Base-by-base conservation (phyloP, 1,139 yeast species). In the Zygosaccharomyces sapae region DNA sequence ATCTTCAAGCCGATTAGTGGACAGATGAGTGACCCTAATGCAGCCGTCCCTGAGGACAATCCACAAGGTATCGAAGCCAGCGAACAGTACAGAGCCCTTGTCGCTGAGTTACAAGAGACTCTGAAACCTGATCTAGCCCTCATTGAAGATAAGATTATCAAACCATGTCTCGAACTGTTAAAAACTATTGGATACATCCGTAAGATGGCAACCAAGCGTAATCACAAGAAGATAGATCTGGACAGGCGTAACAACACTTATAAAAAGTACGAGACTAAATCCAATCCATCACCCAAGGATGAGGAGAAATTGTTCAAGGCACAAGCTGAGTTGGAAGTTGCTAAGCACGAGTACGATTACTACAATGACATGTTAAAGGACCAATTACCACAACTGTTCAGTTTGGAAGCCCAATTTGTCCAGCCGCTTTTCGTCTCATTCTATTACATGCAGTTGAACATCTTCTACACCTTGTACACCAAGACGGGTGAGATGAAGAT, bases 381-480 rank as follows among this genome's bases (percentile, higher is more conserved):
- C 34, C 97, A 92, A 66, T 74, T 92, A 54, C 98, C 98, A 16
- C 72, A 84, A 43, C 73, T 92, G 65, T 92, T 92, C 69, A 81
- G 79, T 59, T 75, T 92, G 70, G 97, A 92, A 70, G 86, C 89
- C 8, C 95, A 89, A 59, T 88, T 92, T 66, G 90, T 92, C 65
- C 83, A 81, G 62, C 98, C 98, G 8, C 73, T 92, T 61, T 94
- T 92, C 71, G 95, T 90, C 58, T 83, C 94, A 50, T 83, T 92
- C 68, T 92, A 92, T 72, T 92, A 83, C 75, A 92, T 94, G 97
- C 98, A 92, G 72, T 78, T 92, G 72, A 92, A 92, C 73, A 88
- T 92, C 51, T 92, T 89, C 70, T 92, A 92, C 74, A 89, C 97
- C 0, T 73, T 92, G 54, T 89, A 86, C 73, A 84, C 77, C 62